A percentile compares a stretch with the other conserved stretches of the same genome.
phyloP scores from a whole-genome alignment of 1,284 basidiomycete species.

The Phlebopus sp. region DNA sequence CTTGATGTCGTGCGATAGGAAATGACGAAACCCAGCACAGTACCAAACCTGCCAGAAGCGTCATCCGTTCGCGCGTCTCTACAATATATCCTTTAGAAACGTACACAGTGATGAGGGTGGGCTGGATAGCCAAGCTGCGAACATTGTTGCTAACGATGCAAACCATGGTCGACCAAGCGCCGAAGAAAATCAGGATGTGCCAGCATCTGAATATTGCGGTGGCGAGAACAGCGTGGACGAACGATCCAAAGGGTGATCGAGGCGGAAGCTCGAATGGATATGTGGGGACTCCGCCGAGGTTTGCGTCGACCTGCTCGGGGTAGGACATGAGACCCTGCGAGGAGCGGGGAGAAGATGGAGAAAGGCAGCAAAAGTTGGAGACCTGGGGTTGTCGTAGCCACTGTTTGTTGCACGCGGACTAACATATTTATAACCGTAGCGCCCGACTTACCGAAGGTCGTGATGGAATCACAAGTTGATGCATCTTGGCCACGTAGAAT shows the following conservation, averaged over 20 bases:
- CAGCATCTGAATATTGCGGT: conserved; percentile 66
- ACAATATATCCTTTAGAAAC: conserved; percentile 20
- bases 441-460: conserved; percentile 1
- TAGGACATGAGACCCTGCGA: conserved; percentile 4
- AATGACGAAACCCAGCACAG: conserved; percentile 71
- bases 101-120: conserved; percentile 62
- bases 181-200: conserved; percentile 63
- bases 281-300: conserved; percentile 12
- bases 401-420: too few species aligned
- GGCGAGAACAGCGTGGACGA: conserved; percentile 52
- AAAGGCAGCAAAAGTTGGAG: not conserved
- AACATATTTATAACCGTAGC: not conserved
- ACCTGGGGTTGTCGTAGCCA: not conserved
- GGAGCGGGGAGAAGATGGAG: not conserved
- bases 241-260: conserved; percentile 35
- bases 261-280: not conserved
- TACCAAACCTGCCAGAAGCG: conserved; percentile 35
- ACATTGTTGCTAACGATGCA: conserved; percentile 49
- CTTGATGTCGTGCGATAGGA: conserved; percentile 63
- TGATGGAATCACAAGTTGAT: not conserved
- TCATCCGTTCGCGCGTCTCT: not conserved
- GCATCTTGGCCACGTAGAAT: not conserved
- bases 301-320: conserved; percentile 4
- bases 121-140: conserved; percentile 42
- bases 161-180: conserved; percentile 55